Evolutionary conservation across 139 green algal species (phyloP).

Genomic region (Chlorella sp.): DNA sequence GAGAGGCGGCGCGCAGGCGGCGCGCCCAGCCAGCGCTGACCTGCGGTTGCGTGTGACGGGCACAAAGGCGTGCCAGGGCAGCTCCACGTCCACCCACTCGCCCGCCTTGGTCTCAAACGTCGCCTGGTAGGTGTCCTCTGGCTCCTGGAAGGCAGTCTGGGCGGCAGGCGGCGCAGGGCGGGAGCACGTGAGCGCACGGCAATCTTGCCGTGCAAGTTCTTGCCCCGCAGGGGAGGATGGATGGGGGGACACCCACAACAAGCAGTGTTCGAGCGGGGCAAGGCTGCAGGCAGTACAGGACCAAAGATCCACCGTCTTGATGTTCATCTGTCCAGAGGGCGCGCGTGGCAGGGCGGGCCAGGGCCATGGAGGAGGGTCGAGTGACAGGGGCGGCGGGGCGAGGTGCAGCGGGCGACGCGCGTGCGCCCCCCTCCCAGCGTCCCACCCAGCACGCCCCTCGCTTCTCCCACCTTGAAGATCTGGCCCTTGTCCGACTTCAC

Average conservation of each 20-base stretch:
- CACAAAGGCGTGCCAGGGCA: constrained; percentile 90
- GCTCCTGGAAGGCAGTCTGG: constrained; percentile 61
- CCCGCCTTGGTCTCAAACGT: constrained; percentile 72
- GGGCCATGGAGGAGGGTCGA: too few species aligned
- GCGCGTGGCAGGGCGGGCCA: too few species aligned
- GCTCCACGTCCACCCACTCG: constrained; percentile 66
- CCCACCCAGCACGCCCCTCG: too few species aligned
- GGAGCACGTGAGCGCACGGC: neutral
- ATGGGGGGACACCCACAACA: neutral
- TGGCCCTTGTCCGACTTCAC: constrained; percentile 72
- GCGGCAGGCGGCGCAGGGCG: constrained; percentile 38
- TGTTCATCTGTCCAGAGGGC: too few species aligned
- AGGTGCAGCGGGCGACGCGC: too few species aligned
- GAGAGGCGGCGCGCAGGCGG: too few species aligned
- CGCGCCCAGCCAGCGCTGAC: too few species aligned
- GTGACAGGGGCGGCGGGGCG: too few species aligned
- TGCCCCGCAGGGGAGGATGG: neutral
- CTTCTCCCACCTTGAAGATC: constrained; percentile 88
- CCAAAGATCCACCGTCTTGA: constrained; percentile 73
- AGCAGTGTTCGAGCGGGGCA: too few species aligned
- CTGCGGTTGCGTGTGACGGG: constrained; percentile 74
- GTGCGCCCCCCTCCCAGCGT: too few species aligned
- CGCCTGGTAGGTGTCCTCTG: constrained; percentile 84
- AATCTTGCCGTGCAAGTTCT: neutral
- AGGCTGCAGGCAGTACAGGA: neutral